Conservation (phyloP, 2,329 filamentous ascomycete genomes). For the Lachnellula hyalina region DNA sequence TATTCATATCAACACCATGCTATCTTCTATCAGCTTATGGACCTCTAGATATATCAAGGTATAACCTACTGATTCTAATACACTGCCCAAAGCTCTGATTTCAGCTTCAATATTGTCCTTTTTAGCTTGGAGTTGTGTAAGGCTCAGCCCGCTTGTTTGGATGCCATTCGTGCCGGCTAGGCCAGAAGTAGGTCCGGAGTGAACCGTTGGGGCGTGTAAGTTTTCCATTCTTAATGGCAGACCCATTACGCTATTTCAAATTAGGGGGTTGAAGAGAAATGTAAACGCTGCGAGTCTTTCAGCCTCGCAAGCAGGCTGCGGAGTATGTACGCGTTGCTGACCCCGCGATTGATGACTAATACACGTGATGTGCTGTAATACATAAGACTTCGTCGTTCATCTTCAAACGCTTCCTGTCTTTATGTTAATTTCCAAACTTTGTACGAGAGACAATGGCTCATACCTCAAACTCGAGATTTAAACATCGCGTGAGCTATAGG, state of each 20-base stretch:
- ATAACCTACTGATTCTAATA: slow-evolving; percentile 74
- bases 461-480: too few relatives aligned
- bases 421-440: too few relatives aligned
- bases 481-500: too few relatives aligned
- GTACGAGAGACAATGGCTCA: too few relatives aligned
- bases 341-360: neutral
- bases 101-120: slow-evolving; percentile 84
- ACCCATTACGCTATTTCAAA: slow-evolving; percentile 20
- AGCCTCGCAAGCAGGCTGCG: slow-evolving; percentile 23
- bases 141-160: slow-evolving; percentile 57
- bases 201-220: slow-evolving; percentile 64
- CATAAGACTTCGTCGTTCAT: neutral
- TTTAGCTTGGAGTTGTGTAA: slow-evolving; percentile 74
- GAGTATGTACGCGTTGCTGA: neutral
- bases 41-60: neutral
- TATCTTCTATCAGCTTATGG: slow-evolving; percentile 35
- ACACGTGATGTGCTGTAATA: neutral
- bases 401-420: neutral
- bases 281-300: neutral
- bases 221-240: slow-evolving; percentile 50
- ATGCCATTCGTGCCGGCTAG: slow-evolving; percentile 53
- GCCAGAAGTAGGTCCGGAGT: slow-evolving; percentile 70
- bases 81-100: slow-evolving; percentile 74
- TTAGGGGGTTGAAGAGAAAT: neutral
- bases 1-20: slow-evolving; percentile 93